Percentiles rank a stretch among this genome's conserved stretches.
These are phyloP conservation scores for Podaxis sp. DNA, from an alignment of 768 basidiomycete genomes.

Conservation along the genomic window DNA sequence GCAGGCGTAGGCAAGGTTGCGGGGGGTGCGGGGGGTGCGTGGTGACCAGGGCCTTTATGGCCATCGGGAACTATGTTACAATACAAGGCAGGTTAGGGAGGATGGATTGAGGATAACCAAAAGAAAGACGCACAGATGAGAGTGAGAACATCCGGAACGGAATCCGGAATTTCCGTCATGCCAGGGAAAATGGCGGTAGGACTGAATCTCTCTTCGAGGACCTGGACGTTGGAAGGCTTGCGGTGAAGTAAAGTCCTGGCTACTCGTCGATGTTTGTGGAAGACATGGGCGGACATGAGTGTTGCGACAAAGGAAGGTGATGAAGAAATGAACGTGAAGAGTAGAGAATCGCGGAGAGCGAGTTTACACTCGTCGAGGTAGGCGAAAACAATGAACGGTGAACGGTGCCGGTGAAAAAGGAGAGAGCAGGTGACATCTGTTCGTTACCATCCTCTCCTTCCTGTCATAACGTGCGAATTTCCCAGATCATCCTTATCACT, in stretches of 20 bases:
- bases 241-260: constrained; percentile 3
- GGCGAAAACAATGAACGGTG: neutral
- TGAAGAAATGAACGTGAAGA: constrained; percentile 11
- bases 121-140: neutral
- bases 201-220: constrained; percentile 12
- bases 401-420: neutral
- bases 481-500: neutral
- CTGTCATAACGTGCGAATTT: neutral
- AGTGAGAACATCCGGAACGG: neutral
- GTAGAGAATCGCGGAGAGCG: neutral
- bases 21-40: neutral
- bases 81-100: neutral
- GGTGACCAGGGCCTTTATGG: neutral
- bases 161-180: neutral
- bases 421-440: neutral
- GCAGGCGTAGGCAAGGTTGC: neutral
- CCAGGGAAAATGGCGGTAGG: constrained; percentile 11
- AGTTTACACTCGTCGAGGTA: neutral
- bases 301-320: constrained; percentile 1
- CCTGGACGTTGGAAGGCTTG: constrained; percentile 5
- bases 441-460: neutral
- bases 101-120: neutral
- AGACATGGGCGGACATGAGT: constrained; percentile 8
- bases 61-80: neutral
- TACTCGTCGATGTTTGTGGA: neutral